phyloP scores from a whole-genome alignment of 495 filamentous ascomycete genomes.

The Oleoguttula mirabilis region DNA sequence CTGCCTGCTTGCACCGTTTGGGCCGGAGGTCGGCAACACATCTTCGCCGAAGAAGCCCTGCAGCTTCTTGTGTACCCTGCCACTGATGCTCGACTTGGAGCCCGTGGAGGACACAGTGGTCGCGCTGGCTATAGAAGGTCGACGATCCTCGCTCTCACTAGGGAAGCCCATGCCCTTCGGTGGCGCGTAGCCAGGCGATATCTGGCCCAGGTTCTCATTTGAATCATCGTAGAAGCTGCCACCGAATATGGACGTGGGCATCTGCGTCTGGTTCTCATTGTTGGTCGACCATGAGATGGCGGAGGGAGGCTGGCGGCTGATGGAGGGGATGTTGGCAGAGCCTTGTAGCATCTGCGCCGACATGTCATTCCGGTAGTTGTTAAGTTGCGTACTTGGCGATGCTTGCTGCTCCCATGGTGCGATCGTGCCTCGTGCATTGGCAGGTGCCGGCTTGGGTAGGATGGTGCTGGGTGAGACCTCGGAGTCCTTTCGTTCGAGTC shows the following conservation, averaged over 20 bases:
- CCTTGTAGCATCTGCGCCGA: slow-evolving; percentile 46
- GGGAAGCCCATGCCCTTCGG: slow-evolving; percentile 58
- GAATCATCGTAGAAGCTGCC: slow-evolving; percentile 52
- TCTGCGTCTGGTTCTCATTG: slow-evolving; percentile 19
- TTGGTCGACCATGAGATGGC: slow-evolving; percentile 30
- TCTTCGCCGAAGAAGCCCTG: slow-evolving; percentile 86
- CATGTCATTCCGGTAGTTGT: slow-evolving; percentile 58
- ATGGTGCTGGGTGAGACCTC: slow-evolving; percentile 34
- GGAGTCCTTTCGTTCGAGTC: slow-evolving; percentile 23
- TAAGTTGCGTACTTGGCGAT: slow-evolving; percentile 1
- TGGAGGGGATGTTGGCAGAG: slow-evolving; percentile 39
- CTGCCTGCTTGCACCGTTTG: slow-evolving; percentile 26
- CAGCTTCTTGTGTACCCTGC: slow-evolving; percentile 55
- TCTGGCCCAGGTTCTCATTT: slow-evolving; percentile 51
- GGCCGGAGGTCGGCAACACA: slow-evolving; percentile 27
- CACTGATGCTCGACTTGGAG: slow-evolving; percentile 64
- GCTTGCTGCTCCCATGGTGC: slow-evolving; percentile 30
- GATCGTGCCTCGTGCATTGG: slow-evolving; percentile 24
- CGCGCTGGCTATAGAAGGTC: slow-evolving; percentile 81
- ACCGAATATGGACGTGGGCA: slow-evolving; percentile 30
- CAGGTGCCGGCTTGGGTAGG: slow-evolving; percentile 26
- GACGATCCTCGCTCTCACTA: slow-evolving; percentile 57
- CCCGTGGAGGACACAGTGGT: slow-evolving; percentile 84
- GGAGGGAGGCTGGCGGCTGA: slow-evolving; percentile 43
- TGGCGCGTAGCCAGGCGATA: slow-evolving; percentile 56